These are phyloP conservation scores for Ulvella scutata DNA, from an alignment of 139 green algal species.

Conservation along the genomic window DNA sequence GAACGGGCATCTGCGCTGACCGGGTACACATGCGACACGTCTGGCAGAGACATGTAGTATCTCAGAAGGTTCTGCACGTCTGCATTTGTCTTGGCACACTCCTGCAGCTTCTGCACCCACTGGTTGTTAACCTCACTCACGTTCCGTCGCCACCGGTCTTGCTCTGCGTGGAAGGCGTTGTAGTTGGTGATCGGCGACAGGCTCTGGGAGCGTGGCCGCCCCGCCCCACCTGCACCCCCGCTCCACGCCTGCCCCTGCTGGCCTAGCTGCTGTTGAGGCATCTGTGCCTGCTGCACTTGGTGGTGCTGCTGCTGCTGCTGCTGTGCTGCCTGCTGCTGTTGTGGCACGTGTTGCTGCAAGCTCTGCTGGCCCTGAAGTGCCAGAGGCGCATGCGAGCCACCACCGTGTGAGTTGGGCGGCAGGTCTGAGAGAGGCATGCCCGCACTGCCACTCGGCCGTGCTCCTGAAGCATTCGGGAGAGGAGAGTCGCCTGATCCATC, in stretches of 20 bases:
- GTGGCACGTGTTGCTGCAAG: no score
- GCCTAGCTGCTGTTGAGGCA: neutral
- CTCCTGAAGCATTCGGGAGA: no score
- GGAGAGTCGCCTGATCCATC: no score
- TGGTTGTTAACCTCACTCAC: constrained; percentile 1
- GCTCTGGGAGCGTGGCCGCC: neutral
- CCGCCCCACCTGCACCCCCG: neutral
- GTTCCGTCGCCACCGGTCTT: neutral
- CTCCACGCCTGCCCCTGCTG: neutral
- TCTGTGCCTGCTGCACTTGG: neutral
- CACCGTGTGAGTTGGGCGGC: no score
- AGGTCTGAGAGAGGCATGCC: no score
- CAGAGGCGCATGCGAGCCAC: no score
- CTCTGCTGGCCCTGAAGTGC: no score
- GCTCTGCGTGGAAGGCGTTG: neutral
- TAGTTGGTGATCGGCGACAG: neutral
- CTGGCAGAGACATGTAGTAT: constrained; percentile 2
- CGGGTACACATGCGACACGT: constrained; percentile 4
- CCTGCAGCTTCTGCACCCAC: constrained; percentile 1
- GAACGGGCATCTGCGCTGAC: neutral
- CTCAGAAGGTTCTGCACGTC: constrained; percentile 2
- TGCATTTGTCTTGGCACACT: neutral
- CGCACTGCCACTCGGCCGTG: no score
- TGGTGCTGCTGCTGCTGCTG: neutral
- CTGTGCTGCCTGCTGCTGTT: neutral